Conservation (phyloP, 352 stramenopile genomes). For the Pythium periplocum region DNA sequence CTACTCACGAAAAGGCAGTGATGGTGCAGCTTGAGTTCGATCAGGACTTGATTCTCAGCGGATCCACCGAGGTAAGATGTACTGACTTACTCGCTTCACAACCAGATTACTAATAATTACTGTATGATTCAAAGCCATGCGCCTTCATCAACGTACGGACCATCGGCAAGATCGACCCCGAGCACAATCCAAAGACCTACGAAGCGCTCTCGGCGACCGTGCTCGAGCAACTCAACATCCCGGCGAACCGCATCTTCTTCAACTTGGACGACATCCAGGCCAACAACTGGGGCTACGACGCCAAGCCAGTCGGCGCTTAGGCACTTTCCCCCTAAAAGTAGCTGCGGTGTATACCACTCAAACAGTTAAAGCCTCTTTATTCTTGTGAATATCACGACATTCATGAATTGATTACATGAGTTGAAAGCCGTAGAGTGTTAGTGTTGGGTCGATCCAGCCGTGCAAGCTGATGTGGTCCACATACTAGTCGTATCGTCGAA, state of each 20-base stretch:
- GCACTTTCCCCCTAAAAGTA: not conserved
- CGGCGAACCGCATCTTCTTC: slow-evolving; percentile 23
- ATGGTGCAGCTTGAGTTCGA: slow-evolving; percentile 40
- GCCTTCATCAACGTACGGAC: slow-evolving; percentile 31
- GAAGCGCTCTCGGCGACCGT: slow-evolving; percentile 11
- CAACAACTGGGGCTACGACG: slow-evolving; percentile 21
- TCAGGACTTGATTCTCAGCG: slow-evolving; percentile 26
- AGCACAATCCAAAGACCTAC: slow-evolving; percentile 18
- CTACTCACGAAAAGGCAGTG: slow-evolving; percentile 24
- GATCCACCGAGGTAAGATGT: slow-evolving; percentile 18
- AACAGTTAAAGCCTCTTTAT: too few relatives aligned
- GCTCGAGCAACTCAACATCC: slow-evolving; percentile 18
- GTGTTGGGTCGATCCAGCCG: too few relatives aligned
- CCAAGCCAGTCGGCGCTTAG: slow-evolving; percentile 14
- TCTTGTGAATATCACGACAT: too few relatives aligned
- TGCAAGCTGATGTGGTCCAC: too few relatives aligned
- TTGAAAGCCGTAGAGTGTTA: too few relatives aligned
- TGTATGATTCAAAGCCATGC: slow-evolving; percentile 18
- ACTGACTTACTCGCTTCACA: too few relatives aligned
- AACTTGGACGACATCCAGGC: slow-evolving; percentile 28
- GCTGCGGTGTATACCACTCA: too few relatives aligned
- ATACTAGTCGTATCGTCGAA: too few relatives aligned
- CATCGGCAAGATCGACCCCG: slow-evolving; percentile 28
- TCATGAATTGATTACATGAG: too few relatives aligned
- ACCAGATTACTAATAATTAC: not conserved